These are phyloP conservation scores for Cladosporium sp. DNA, from an alignment of 2,329 filamentous ascomycete genomes.

Conservation along the genomic window DNA sequence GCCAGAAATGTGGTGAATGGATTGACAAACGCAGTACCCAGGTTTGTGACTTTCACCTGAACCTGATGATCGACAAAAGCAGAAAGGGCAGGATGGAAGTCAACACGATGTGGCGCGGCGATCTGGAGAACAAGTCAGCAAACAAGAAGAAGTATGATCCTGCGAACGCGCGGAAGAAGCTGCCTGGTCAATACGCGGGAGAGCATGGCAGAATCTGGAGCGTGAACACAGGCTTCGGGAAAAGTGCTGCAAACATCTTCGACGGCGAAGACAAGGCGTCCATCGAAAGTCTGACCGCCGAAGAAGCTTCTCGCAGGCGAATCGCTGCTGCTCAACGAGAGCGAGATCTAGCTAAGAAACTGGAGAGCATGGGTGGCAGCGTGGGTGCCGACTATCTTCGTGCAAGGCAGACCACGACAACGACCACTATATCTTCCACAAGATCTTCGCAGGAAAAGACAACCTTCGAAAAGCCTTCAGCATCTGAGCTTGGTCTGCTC, in stretches of 20 bases:
- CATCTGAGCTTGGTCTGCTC: constrained; percentile 40
- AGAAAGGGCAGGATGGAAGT: constrained; percentile 70
- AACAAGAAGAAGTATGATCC: constrained; percentile 8
- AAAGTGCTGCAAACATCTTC: constrained; percentile 57
- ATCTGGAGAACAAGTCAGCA: constrained; percentile 13
- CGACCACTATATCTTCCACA: constrained; percentile 16
- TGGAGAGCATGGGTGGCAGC: constrained; percentile 61
- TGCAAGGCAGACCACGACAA: constrained; percentile 19
- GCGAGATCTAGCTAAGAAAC: constrained; percentile 64
- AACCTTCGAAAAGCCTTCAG: constrained; percentile 27
- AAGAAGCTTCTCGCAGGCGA: constrained; percentile 62
- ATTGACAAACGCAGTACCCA: constrained; percentile 83
- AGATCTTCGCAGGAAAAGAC: constrained; percentile 11
- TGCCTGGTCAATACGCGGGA: constrained; percentile 40
- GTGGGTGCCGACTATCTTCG: constrained; percentile 69
- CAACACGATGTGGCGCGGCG: constrained; percentile 55
- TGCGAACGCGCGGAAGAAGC: constrained; percentile 19
- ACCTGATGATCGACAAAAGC: constrained; percentile 70
- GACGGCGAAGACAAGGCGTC: constrained; percentile 60
- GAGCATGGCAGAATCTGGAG: constrained; percentile 50
- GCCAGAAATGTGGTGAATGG: constrained; percentile 75
- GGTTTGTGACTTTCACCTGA: constrained; percentile 89
- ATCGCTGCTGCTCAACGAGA: constrained; percentile 68
- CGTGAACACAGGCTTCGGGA: constrained; percentile 22
- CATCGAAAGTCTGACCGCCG: constrained; percentile 48